Evolutionary conservation across 2,329 filamentous ascomycete species (phyloP).

Genomic region (Chalaropsis ovoidea): DNA sequence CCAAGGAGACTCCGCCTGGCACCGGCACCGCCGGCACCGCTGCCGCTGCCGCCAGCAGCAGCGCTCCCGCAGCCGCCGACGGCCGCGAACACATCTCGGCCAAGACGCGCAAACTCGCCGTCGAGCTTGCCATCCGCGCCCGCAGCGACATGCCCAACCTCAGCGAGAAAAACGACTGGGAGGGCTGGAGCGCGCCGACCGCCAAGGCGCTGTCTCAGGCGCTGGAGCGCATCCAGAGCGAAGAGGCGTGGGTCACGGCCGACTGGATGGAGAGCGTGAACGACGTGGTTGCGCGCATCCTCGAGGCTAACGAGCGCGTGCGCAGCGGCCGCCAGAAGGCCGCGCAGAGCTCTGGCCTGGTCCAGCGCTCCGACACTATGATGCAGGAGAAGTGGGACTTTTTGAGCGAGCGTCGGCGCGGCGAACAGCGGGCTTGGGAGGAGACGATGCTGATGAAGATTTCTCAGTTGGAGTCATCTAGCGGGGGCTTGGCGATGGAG

Average conservation of each 20-base stretch:
- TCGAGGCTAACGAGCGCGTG: conserved; percentile 28
- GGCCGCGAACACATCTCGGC: conserved; percentile 23
- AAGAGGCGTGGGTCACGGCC: conserved; percentile 44
- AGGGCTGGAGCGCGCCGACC: conserved; percentile 44
- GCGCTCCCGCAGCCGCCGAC: conserved; percentile 36
- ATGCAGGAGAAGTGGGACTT: conserved; percentile 66
- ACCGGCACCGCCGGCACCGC: conserved; percentile 34
- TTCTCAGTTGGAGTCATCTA: conserved; percentile 34
- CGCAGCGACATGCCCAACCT: conserved; percentile 36
- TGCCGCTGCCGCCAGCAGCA: conserved; percentile 35
- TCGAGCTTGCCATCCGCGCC: conserved; percentile 36
- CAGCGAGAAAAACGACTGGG: conserved; percentile 43
- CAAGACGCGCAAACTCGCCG: conserved; percentile 36
- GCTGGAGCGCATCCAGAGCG: conserved; percentile 31
- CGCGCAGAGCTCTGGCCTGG: conserved; percentile 32
- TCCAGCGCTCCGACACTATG: conserved; percentile 55
- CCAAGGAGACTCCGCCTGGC: conserved; percentile 35
- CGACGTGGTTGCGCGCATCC: conserved; percentile 38
- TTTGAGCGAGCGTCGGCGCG: conserved; percentile 51
- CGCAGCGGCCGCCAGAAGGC: conserved; percentile 33
- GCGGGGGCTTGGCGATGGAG: conserved; percentile 31
- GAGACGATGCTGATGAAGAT: conserved; percentile 37
- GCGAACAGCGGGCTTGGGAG: conserved; percentile 57
- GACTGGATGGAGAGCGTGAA: conserved; percentile 56
- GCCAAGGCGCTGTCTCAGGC: conserved; percentile 44